A percentile compares a stretch with the other conserved stretches of the same genome.
phyloP scores from a whole-genome alignment of 306 rosid species.

The Gynostemma pentaphyllum region DNA sequence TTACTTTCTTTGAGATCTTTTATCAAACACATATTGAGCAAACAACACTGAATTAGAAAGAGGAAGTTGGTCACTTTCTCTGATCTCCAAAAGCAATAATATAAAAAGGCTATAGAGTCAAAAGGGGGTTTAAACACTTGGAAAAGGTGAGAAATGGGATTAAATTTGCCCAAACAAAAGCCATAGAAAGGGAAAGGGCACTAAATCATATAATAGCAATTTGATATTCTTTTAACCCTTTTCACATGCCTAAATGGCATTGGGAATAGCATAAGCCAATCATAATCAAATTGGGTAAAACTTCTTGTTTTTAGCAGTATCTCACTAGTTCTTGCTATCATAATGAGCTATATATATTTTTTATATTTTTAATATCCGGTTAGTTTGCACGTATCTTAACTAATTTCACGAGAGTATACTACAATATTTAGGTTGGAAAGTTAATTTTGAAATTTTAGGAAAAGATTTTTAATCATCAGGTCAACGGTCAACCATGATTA shows the following conservation, averaged over 20 bases:
- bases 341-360: no score
- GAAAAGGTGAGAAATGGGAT: slow-evolving; percentile 30
- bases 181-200: slow-evolving; percentile 33
- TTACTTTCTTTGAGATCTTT: slow-evolving; percentile 8
- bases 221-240: slow-evolving; percentile 3
- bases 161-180: slow-evolving; percentile 50
- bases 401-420: no score
- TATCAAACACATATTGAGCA: not conserved
- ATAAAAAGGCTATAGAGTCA: slow-evolving; percentile 46
- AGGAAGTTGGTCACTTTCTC: slow-evolving; percentile 29
- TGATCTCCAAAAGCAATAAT: slow-evolving; percentile 29
- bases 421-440: no score
- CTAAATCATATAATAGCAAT: slow-evolving; percentile 22
- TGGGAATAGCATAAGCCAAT: slow-evolving; percentile 59
- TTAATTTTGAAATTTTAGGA: no score
- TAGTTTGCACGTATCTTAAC: no score
- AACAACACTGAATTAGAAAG: not conserved
- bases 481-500: no score
- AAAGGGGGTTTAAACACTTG: slow-evolving; percentile 38
- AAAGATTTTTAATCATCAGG: no score
- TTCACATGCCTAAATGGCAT: slow-evolving; percentile 48
- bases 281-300: slow-evolving; percentile 42
- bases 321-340: slow-evolving; percentile 5
- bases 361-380: no score
- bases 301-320: slow-evolving; percentile 39